Evolutionary conservation across 345 rosid genomes (phyloP).

Genomic region (Jatropha curcas): DNA sequence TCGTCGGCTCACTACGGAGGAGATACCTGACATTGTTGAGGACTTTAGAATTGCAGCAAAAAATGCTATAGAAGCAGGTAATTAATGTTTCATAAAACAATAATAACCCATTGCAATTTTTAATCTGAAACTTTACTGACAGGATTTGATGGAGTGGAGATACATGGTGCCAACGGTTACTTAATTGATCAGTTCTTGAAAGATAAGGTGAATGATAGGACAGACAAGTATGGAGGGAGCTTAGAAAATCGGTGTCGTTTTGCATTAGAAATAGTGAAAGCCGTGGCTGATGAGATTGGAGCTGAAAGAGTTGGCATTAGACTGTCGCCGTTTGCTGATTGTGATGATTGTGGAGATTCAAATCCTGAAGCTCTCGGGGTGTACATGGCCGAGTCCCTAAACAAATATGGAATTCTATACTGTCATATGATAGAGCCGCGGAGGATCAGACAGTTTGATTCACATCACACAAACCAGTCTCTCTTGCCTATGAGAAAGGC

Average conservation of each 20-base stretch:
- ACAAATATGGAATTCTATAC: conserved; percentile 27
- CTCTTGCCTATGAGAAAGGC: conserved; percentile 40
- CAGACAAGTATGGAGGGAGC: conserved; percentile 27
- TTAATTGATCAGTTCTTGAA: conserved; percentile 55
- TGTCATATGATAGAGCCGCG: conserved; percentile 51
- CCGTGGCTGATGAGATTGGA: conserved; percentile 9
- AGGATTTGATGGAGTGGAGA: conserved; percentile 41
- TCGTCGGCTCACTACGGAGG: conserved; percentile 37
- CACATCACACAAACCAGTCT: conserved; percentile 18
- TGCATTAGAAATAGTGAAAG: conserved; percentile 7
- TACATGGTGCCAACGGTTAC: conserved; percentile 38
- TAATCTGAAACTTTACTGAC: no score
- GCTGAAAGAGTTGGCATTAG: conserved; percentile 11
- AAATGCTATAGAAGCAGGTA: conserved; percentile 63
- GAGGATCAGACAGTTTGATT: conserved; percentile 32
- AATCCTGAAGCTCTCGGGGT: conserved; percentile 32
- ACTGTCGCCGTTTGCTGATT: conserved; percentile 15
- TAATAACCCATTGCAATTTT: no score
- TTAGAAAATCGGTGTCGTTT: conserved; percentile 17
- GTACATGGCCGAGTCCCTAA: conserved; percentile 24
- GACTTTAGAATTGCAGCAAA: conserved; percentile 55
- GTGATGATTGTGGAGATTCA: conserved; percentile 26
- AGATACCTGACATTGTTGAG: conserved; percentile 40
- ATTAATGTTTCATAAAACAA: conserved; percentile 2
- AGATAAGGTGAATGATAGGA: conserved; percentile 39